Percentiles rank a stretch among this genome's conserved stretches.
Evolutionary conservation across 2,329 filamentous ascomycete genomes (phyloP).

Genomic region (Dendryphion nanum): DNA sequence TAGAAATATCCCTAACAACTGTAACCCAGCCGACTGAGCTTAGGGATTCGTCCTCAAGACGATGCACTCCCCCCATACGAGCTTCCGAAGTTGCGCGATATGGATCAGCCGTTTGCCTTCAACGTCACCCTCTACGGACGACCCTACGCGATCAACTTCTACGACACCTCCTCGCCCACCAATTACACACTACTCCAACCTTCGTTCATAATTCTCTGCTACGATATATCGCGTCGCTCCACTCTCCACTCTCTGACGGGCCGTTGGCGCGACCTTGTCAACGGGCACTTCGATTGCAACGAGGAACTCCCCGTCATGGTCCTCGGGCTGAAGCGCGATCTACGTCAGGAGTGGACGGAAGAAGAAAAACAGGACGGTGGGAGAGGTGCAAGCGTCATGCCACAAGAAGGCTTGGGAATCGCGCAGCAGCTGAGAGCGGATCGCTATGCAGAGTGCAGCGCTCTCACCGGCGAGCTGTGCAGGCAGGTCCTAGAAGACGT

Average conservation of each 20-base stretch:
- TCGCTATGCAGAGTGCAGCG: conserved; percentile 63
- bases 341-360: conserved; percentile 46
- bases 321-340: conserved; percentile 58
- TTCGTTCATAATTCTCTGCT: conserved; percentile 58
- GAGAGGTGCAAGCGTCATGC: conserved; percentile 47
- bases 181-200: conserved; percentile 57
- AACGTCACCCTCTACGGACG: conserved; percentile 57
- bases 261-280: conserved; percentile 45
- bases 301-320: conserved; percentile 57
- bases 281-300: conserved; percentile 53
- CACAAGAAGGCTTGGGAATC: conserved; percentile 48
- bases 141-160: conserved; percentile 55
- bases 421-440: conserved; percentile 62
- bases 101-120: conserved; percentile 59
- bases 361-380: conserved; percentile 32
- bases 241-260: conserved; percentile 50
- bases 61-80: conserved; percentile 32
- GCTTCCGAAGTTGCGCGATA: conserved; percentile 50
- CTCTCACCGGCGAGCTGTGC: conserved; percentile 59
- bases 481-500: conserved; percentile 61
- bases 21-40: conserved; percentile 28
- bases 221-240: conserved; percentile 54
- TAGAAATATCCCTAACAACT: too few species aligned
- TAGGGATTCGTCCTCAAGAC: conserved; percentile 26
- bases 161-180: conserved; percentile 57